These are phyloP conservation scores for Populus davidiana DNA, from an alignment of 345 rosid species.

Conservation along the genomic window DNA sequence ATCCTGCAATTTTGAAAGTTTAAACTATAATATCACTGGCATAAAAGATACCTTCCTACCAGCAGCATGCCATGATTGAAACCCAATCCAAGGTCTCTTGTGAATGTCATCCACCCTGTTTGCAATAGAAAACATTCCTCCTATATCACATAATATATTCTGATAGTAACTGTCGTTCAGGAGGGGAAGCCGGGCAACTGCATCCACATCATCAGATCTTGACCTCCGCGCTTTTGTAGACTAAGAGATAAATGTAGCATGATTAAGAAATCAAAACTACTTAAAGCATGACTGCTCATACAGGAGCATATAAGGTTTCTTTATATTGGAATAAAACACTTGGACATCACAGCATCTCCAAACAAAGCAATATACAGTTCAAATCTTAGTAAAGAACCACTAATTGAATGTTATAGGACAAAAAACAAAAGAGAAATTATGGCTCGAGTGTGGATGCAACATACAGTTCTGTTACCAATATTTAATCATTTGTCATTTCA, in stretches of 20 bases:
- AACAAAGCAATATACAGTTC: neutral
- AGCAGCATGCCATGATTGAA: constrained; percentile 97
- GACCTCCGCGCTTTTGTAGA: constrained; percentile 64
- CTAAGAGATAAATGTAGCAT: constrained; percentile 37
- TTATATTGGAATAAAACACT: neutral
- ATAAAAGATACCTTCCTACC: constrained; percentile 82
- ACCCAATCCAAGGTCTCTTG: constrained; percentile 98
- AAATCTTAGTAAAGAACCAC: neutral
- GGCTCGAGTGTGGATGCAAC: neutral
- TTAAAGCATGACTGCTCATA: neutral
- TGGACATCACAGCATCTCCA: neutral
- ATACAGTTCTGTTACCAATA: neutral
- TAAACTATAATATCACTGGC: constrained; percentile 10
- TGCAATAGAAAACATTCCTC: constrained; percentile 97
- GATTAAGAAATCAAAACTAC: constrained; percentile 9
- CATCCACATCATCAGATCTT: constrained; percentile 97
- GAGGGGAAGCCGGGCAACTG: constrained; percentile 69
- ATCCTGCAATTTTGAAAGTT: neutral
- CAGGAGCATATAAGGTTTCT: neutral
- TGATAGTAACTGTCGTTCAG: constrained; percentile 61
- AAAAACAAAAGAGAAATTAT: neutral
- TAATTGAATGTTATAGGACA: neutral
- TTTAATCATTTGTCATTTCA: neutral
- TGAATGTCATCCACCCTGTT: constrained; percentile 85
- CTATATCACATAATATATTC: constrained; percentile 79